Conservation (phyloP, 306 rosid species). For the Spatholobus suberectus region DNA sequence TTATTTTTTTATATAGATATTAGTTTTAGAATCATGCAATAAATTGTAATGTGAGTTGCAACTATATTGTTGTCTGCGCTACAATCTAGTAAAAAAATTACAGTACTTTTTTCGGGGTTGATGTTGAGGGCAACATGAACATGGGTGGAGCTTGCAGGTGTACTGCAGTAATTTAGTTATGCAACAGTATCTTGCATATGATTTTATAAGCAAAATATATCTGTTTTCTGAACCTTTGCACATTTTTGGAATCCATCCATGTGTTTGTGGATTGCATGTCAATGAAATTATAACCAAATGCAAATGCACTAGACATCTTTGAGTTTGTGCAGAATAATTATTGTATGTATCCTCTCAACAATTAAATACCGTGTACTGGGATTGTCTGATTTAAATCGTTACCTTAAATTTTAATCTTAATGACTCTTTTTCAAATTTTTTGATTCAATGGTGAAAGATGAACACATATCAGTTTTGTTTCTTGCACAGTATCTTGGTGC, state of each 20-base stretch:
- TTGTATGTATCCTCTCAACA: not conserved
- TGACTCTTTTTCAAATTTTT: not conserved
- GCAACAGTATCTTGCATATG: no score
- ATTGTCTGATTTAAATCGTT: not conserved
- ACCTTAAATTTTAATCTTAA: slow-evolving; percentile 2
- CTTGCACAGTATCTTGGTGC: not conserved
- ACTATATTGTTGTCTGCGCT: not conserved
- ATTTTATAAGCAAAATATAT: not conserved
- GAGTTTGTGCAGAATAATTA: not conserved
- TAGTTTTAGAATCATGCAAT: not conserved
- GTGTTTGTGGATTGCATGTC: not conserved
- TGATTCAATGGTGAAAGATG: slow-evolving; percentile 1
- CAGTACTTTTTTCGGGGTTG: not conserved
- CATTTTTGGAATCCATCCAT: slow-evolving; percentile 7
- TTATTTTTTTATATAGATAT: not conserved
- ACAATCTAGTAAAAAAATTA: not conserved
- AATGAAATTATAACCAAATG: not conserved
- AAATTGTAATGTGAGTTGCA: not conserved
- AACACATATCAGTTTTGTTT: not conserved
- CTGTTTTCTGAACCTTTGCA: not conserved
- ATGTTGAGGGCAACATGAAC: not conserved
- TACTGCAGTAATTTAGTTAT: not conserved
- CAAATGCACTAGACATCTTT: no score
- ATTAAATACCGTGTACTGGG: not conserved
- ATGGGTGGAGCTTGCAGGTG: not conserved